Base-by-base conservation (phyloP, 768 basidiomycete genomes). In the Suillus clintonianus region DNA sequence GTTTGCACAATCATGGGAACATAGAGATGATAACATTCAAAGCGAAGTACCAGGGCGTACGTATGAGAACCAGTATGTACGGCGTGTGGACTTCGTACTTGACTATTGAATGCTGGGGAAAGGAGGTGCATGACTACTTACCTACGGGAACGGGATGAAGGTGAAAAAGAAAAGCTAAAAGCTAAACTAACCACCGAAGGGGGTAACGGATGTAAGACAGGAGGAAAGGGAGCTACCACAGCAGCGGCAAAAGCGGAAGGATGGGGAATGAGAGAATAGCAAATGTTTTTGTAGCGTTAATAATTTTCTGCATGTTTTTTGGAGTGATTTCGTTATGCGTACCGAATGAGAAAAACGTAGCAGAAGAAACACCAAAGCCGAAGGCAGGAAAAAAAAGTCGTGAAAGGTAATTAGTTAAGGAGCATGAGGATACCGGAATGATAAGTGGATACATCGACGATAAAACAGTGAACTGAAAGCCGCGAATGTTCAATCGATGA, bases 281-380 rank as follows among this genome's bases (percentile, higher is more conserved):
- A 71, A 73, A 76, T 84, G 76, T 86, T 86, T 86, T 86, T 85
- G 78, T 79, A 69, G 67, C 72, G 78, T 75, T 78, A 75, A 37
- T 43, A 24, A 61, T 77, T 76, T 75, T 76, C 64, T 76, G 67
- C 64, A 60, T 81, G 76, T 74, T 78, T 77, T 81, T 56, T 57
- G 75, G 69, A 73, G 73, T 71, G 68, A 54, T 76, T 75, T 77
- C 70, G 63, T 69, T 71, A 72, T 68, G 71, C 62, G 66, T 70
- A 65, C 67, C 72, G 65, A 61, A 62, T 65, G 70, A 37, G 32
- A 75, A 70, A 78, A 77, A 75, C 72, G 69, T 74, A 76, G 74
- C 79, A 77, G 71, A 75, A 72, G 66, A 71, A 77, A 71, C 74
- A 55, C 69, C 71, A 71, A 71, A 77, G 69, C 68, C 68, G 69